A percentile compares a stretch with the other conserved stretches of the same genome.
Evolutionary conservation across 768 basidiomycete genomes (phyloP).

Genomic region (Trametes elegans): DNA sequence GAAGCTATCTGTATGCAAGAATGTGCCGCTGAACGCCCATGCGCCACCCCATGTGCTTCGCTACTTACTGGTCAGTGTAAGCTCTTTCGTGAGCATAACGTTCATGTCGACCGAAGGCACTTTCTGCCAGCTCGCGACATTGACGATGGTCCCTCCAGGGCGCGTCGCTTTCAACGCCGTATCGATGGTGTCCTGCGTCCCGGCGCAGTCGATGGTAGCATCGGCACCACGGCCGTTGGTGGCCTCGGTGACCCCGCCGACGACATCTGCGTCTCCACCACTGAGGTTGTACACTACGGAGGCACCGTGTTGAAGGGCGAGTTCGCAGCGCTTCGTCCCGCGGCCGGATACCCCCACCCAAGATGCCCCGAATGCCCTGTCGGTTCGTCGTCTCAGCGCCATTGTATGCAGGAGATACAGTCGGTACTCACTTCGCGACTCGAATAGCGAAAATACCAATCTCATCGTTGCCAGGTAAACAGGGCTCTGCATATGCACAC

Average conservation of each 20-base stretch:
- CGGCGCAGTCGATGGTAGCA: slow-evolving; percentile 48
- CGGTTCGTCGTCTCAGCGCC: neutral
- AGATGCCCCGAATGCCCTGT: slow-evolving; percentile 27
- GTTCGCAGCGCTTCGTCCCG: slow-evolving; percentile 35
- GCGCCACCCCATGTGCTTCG: neutral
- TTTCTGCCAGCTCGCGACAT: slow-evolving; percentile 44
- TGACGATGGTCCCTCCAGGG: slow-evolving; percentile 40
- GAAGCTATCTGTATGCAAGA: slow-evolving; percentile 30
- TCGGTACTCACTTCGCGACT: slow-evolving; percentile 15
- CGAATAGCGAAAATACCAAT: slow-evolving; percentile 22
- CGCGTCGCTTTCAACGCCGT: slow-evolving; percentile 36
- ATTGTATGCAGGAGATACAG: neutral
- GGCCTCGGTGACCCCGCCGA: slow-evolving; percentile 27
- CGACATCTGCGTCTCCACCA: slow-evolving; percentile 23
- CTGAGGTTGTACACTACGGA: slow-evolving; percentile 37
- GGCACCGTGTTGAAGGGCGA: slow-evolving; percentile 38
- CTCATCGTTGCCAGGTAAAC: neutral
- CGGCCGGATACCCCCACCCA: slow-evolving; percentile 42
- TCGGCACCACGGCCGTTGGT: slow-evolving; percentile 39
- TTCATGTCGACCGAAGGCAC: slow-evolving; percentile 37
- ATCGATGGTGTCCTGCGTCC: slow-evolving; percentile 38
- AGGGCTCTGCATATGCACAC: neutral
- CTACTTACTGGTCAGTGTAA: slow-evolving; percentile 36
- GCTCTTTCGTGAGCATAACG: slow-evolving; percentile 36
- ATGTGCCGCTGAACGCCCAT: too few relatives aligned